Base-by-base conservation (phyloP, 2,329 filamentous ascomycete genomes). In the Phialophora tarda region DNA sequence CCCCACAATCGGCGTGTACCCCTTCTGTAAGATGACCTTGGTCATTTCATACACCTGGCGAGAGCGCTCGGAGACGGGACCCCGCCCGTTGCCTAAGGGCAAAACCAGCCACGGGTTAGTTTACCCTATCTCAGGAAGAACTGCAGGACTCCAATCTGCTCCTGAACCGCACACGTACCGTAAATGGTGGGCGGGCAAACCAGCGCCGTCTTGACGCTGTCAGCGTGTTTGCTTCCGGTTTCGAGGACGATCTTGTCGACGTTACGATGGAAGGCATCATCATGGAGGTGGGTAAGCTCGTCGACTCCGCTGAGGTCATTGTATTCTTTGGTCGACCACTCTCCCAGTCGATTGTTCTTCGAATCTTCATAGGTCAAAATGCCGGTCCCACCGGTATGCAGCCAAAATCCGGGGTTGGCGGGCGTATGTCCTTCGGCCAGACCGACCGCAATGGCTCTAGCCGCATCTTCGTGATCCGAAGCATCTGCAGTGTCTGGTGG, bases 131-230 rank as follows among this genome's bases (percentile, higher is more conserved):
- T 30, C 28, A 30, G 28, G 28, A 30, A 30, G 28, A 30, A 1
- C 6, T 30, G 28, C 6, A 30, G 28, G 28, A 30, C 6, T 30
- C 6, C 28, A 8, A 30, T 30, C 28, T 30, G 28, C 28, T 30
- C 28, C 17, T 59, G 8, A 50, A 7, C 34, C 48, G 23, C 14
- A 30, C 30, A 59, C 59, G 17, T 54, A 5, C 84, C 88, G 69
- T 89, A 90, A 69, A 91, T 90, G 1, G 83, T 85, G 0, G 88
- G 86, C 6, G 88, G 88, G 68, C 85, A 89, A 1, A 91, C 81
- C 23, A 91, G 83, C 14, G 82, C 86, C 0, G 85, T 86, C 73
- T 85, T 86, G 3, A 88, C 80, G 0, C 76, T 76, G 6, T 81
- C 78, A 0, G 77, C 76, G 62, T 82, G 78, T 60, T 78, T 74